Evolutionary conservation across 805 yeast genomes (phyloP).

Genomic region (Metschnikowia cerradonensis): DNA sequence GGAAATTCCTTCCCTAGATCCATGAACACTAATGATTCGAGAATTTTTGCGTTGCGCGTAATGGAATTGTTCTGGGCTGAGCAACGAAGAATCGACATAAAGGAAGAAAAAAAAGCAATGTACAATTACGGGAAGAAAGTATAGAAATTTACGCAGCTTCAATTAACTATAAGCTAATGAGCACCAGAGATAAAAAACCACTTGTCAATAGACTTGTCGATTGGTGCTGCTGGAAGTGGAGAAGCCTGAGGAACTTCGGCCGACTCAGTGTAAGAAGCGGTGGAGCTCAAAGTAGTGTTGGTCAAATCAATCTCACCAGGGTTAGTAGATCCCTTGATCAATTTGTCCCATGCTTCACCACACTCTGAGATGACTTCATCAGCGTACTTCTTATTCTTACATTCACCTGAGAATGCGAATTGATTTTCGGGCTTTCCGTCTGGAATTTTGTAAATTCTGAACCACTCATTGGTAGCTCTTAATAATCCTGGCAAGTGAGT

Average conservation of each 20-base stretch:
- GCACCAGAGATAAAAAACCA: constrained; percentile 97
- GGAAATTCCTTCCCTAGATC: constrained; percentile 3
- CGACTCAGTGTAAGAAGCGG: constrained; percentile 48
- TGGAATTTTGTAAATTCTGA: constrained; percentile 78
- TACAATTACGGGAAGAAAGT: background rate
- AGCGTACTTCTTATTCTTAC: constrained; percentile 47
- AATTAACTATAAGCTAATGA: constrained; percentile 24
- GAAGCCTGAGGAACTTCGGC: constrained; percentile 65
- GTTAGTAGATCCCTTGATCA: constrained; percentile 41
- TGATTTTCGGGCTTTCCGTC: constrained; percentile 73
- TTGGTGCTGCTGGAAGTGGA: constrained; percentile 81
- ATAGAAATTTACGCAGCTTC: background rate
- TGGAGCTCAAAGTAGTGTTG: constrained; percentile 39
- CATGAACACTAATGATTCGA: background rate
- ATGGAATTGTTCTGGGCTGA: background rate
- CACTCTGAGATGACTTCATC: constrained; percentile 20
- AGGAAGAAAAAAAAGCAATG: background rate
- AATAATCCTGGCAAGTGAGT: constrained; percentile 66
- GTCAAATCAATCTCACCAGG: constrained; percentile 46
- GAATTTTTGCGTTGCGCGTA: constrained; percentile 1
- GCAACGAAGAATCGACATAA: background rate
- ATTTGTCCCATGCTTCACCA: constrained; percentile 66
- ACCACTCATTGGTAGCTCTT: constrained; percentile 70
- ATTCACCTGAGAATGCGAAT: constrained; percentile 72
- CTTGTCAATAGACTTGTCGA: constrained; percentile 94